phyloP scores from a whole-genome alignment of 1,284 basidiomycete genomes.

The Leccinum laetum region DNA sequence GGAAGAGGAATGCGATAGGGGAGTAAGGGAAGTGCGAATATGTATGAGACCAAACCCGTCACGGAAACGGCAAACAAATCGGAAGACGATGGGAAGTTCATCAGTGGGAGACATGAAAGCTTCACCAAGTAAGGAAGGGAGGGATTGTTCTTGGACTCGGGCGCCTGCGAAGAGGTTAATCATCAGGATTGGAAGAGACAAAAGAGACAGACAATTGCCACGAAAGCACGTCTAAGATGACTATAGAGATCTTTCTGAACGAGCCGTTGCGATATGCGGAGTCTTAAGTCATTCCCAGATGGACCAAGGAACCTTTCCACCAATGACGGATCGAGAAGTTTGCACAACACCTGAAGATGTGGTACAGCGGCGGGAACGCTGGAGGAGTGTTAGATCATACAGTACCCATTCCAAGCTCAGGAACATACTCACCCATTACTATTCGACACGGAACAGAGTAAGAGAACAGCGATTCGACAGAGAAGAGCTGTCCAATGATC shows the following conservation, averaged over 20 bases:
- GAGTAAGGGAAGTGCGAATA: constrained; percentile 64
- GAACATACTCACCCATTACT: constrained; percentile 43
- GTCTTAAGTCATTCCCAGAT: constrained; percentile 13
- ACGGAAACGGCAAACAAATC: constrained; percentile 34
- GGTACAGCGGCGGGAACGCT: constrained; percentile 23
- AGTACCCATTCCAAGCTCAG: background rate
- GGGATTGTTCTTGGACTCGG: constrained; percentile 28
- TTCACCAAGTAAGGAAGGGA: constrained; percentile 33
- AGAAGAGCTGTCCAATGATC: constrained; percentile 61
- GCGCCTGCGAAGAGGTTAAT: constrained; percentile 17
- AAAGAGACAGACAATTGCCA: constrained; percentile 25
- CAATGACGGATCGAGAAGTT: constrained; percentile 23
- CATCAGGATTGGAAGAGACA: background rate
- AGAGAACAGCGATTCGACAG: constrained; percentile 43
- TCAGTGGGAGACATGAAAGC: constrained; percentile 28
- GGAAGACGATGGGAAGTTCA: constrained; percentile 29
- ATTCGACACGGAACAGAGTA: constrained; percentile 52
- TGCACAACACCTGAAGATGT: constrained; percentile 29
- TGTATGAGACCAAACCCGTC: constrained; percentile 41
- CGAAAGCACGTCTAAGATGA: constrained; percentile 18
- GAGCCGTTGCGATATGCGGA: constrained; percentile 19
- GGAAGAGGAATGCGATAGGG: constrained; percentile 66
- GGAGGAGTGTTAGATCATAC: constrained; percentile 20
- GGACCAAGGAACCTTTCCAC: constrained; percentile 8
- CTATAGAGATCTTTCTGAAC: constrained; percentile 19